phyloP scores from a whole-genome alignment of 176 grass and related monocot genomes.

The Aegilops longissima region DNA sequence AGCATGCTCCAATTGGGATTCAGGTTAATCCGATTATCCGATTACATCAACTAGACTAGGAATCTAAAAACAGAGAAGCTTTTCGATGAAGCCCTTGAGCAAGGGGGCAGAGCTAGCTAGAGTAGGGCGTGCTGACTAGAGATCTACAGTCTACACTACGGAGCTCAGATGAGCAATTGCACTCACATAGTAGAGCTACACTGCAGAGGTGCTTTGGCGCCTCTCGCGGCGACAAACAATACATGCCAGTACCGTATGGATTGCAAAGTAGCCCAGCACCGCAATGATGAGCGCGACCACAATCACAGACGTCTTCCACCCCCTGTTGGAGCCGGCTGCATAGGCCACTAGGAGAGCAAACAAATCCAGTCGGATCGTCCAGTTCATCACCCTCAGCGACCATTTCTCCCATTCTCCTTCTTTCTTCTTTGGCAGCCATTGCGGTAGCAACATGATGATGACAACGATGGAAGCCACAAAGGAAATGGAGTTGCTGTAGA shows the following conservation, averaged over 20 bases:
- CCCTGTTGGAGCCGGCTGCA: too few species aligned
- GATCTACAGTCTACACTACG: too few species aligned
- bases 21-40: neutral
- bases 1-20: too few species aligned
- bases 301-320: too few species aligned
- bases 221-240: neutral
- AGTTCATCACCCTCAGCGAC: neutral
- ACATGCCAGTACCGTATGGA: neutral
- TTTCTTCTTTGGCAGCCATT: neutral
- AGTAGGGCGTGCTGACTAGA: neutral
- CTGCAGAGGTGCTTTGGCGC: neutral
- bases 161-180: too few species aligned
- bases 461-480: conserved; percentile 8
- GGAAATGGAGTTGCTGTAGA: neutral
- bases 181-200: neutral
- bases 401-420: neutral
- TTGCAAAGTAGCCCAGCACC: too few species aligned
- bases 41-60: neutral
- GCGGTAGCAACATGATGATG: neutral
- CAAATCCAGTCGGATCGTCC: too few species aligned
- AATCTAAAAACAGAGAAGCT: neutral
- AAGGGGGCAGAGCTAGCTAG: too few species aligned
- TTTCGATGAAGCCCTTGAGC: too few species aligned
- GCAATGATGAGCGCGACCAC: too few species aligned
- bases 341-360: too few species aligned